Conservation (phyloP, 139 green algal genomes). For the Edaphochlamys debaryana region DNA sequence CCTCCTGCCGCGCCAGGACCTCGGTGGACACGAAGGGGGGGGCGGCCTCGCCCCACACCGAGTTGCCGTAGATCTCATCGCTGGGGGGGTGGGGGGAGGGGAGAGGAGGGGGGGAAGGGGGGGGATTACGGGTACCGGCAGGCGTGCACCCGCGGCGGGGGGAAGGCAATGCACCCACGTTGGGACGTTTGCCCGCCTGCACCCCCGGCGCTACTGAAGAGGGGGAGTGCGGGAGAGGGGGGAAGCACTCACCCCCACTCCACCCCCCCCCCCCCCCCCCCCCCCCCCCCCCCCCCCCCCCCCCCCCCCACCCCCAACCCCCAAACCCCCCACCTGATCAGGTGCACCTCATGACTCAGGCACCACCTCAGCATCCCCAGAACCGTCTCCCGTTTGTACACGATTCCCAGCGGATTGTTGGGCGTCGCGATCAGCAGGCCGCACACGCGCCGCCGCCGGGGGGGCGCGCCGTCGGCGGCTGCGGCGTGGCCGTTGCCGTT, state of each 20-base stretch:
- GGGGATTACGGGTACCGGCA: too few species aligned
- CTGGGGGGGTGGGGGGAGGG: constrained; percentile 36
- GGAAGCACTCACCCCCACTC: too few species aligned
- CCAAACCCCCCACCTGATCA: constrained; percentile 62
- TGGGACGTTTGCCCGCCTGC: too few species aligned
- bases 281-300: not conserved
- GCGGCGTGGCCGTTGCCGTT: not conserved
- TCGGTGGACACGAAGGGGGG: constrained; percentile 53
- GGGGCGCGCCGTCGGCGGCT: constrained; percentile 4
- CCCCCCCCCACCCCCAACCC: not conserved
- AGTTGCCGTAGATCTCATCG: constrained; percentile 85
- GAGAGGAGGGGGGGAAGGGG: too few species aligned
- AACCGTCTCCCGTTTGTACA: constrained; percentile 59
- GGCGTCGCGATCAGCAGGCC: constrained; percentile 77
- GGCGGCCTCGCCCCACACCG: constrained; percentile 58
- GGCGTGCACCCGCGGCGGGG: too few species aligned
- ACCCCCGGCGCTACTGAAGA: too few species aligned
- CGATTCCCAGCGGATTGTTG: constrained; percentile 78
- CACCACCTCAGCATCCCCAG: constrained; percentile 70
- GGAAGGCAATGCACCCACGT: too few species aligned
- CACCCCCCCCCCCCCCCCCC: too few species aligned
- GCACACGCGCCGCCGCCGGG: constrained; percentile 26
- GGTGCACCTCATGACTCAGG: constrained; percentile 64
- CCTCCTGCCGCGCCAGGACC: constrained; percentile 53
- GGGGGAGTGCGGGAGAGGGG: too few species aligned